Conservation (phyloP, 2,329 filamentous ascomycete genomes). For the Phialophora tarda region DNA sequence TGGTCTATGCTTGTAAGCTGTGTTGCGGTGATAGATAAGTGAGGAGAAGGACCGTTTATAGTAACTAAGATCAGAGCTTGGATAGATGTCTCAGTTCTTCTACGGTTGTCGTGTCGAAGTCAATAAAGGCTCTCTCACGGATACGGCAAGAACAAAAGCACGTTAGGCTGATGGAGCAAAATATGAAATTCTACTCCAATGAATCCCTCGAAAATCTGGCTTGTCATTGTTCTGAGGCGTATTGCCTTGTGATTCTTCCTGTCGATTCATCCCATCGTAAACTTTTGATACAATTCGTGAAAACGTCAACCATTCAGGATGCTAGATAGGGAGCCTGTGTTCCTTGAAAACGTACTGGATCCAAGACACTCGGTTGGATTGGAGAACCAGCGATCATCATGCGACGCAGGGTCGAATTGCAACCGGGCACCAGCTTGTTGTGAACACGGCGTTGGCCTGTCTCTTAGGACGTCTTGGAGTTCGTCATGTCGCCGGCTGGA, state of each 20-base stretch:
- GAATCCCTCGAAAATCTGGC: background rate
- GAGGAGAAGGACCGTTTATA: background rate
- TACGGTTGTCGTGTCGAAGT: background rate
- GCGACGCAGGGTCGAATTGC: background rate
- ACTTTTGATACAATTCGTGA: conserved; percentile 1
- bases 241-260: background rate
- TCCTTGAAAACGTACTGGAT: background rate
- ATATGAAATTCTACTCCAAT: background rate
- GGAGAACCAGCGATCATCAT: background rate
- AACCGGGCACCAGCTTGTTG: background rate
- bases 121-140: background rate
- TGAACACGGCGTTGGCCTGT: background rate
- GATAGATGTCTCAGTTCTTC: background rate
- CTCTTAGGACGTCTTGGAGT: background rate
- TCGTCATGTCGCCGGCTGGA: background rate
- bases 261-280: background rate
- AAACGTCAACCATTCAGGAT: background rate
- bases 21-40: no score
- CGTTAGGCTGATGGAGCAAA: background rate
- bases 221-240: background rate
- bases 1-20: no score
- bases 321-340: background rate
- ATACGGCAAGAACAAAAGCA: background rate
- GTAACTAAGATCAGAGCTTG: background rate
- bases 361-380: background rate